These are phyloP conservation scores for Akanthomyces lecanii DNA, from an alignment of 2,329 filamentous ascomycete genomes.

Conservation along the genomic window DNA sequence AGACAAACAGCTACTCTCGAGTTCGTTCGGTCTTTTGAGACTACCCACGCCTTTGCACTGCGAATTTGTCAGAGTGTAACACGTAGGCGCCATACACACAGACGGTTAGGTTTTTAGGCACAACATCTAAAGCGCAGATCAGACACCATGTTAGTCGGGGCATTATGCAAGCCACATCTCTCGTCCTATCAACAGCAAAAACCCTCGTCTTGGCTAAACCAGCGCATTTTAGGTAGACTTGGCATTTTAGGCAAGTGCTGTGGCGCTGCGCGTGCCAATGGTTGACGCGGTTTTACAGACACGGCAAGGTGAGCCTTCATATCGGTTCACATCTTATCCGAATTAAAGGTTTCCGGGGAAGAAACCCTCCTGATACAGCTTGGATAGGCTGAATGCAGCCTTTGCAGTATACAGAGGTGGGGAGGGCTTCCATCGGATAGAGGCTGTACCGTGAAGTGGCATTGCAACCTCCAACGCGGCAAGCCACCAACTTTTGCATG, in stretches of 20 bases:
- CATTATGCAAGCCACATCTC: conserved; percentile 1
- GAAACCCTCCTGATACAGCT: conserved; percentile 14
- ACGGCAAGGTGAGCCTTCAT: conserved; percentile 10
- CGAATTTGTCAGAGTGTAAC: conserved; percentile 8
- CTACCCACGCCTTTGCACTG: neutral
- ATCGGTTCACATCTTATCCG: conserved; percentile 15
- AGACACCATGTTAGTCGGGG: neutral
- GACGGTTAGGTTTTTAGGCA: neutral
- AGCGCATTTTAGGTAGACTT: neutral
- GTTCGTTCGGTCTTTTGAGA: too few species aligned
- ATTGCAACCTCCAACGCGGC: neutral
- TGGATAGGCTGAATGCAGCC: neutral
- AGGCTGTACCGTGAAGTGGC: conserved; percentile 5
- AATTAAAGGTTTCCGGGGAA: conserved; percentile 7
- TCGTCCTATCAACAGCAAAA: conserved; percentile 3
- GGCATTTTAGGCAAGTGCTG: conserved; percentile 1
- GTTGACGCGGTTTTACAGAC: neutral
- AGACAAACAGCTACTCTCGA: too few species aligned
- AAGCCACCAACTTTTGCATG: neutral
- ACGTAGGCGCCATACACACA: neutral
- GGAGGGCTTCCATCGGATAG: conserved; percentile 3
- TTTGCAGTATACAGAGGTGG: neutral
- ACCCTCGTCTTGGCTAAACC: neutral
- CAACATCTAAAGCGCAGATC: conserved; percentile 8
- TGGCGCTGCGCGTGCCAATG: neutral